Base-by-base conservation (phyloP, 78 protist genomes). In the Planoprotostelium fungivorum region DNA sequence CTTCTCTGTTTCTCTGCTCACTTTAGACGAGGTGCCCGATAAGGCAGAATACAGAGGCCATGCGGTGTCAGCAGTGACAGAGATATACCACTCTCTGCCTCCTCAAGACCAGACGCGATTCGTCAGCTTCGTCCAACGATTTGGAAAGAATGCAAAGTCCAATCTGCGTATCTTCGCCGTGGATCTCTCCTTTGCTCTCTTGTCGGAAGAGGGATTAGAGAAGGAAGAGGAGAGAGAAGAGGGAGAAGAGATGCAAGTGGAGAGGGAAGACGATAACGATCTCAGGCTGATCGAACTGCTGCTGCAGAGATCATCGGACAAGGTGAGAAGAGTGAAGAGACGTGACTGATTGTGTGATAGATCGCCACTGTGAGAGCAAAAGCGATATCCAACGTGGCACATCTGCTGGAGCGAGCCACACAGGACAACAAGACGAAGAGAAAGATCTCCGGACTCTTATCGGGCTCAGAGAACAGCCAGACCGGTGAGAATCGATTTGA, bases 241-340 rank as follows among this genome's bases (percentile, higher is more conserved):
- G 10, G 31, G 34, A 1, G 89, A 0, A 37, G 86, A 88, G n/a
- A 88, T 51, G 73, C 31, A 25, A 16, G 16, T 1, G 83, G 83
- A 37, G 28, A 88, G 39, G n/a, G 83, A 38, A 16, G 85, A 38
- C 36, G 1, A 38, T n/a, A 51, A 86, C 38, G 38, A 84, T 37
- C 91, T 84, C 35, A 86, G 88, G n/a, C 63, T 92, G 31, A 36
- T 92, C 39, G 35, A 87, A 73, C 83, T 92, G 34, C 86, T 92
- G 35, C 91, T 92, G 34, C 84, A 92, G 31, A 88, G 94, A 85
- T 92, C 94, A 36, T 89, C 91, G 0, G 94, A 92, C 84, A 92
- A 92, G 38, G 73, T 51, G 73, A 51, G 16, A 25, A 25, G 16
- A 25, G 16, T 51, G 73, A 51, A 51, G 5, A 25, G 5, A 25